Evolutionary conservation across 306 rosid species (phyloP).

Genomic region (Cicer arietinum): DNA sequence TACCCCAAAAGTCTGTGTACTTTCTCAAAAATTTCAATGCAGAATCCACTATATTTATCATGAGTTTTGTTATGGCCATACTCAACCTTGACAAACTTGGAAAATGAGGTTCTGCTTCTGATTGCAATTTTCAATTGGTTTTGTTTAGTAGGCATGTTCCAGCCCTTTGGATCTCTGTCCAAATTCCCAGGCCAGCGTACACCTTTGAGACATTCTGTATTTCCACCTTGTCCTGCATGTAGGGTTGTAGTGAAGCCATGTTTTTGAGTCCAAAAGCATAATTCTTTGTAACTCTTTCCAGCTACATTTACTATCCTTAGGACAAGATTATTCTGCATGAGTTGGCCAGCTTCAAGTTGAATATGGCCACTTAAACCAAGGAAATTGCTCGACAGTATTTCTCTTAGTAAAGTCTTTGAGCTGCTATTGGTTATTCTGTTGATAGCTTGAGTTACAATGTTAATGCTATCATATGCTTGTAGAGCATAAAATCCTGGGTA

Average conservation of each 20-base stretch:
- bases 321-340: constrained; percentile 40
- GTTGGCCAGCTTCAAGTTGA: constrained; percentile 53
- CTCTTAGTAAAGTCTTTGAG: constrained; percentile 17
- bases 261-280: constrained; percentile 61
- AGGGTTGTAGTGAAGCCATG: constrained; percentile 45
- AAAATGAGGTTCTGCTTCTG: constrained; percentile 61
- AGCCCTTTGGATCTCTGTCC: constrained; percentile 57
- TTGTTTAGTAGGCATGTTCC: constrained; percentile 61
- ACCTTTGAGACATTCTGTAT: constrained; percentile 41
- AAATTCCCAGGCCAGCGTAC: constrained; percentile 74
- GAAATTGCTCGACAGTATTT: constrained; percentile 46
- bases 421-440: constrained; percentile 36
- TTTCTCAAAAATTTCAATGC: constrained; percentile 52
- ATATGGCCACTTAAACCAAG: constrained; percentile 67
- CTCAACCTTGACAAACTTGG: constrained; percentile 63
- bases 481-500: constrained; percentile 67
- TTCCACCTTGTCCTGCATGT: constrained; percentile 29
- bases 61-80: constrained; percentile 17
- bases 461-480: constrained; percentile 69
- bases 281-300: constrained; percentile 53
- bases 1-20: constrained; percentile 48
- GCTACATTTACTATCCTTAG: constrained; percentile 64
- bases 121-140: constrained; percentile 65
- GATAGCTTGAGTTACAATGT: constrained; percentile 52
- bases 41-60: constrained; percentile 55